These are phyloP conservation scores for Elaeagnus macrophylla DNA, from an alignment of 306 rosid genomes.

Conservation along the genomic window DNA sequence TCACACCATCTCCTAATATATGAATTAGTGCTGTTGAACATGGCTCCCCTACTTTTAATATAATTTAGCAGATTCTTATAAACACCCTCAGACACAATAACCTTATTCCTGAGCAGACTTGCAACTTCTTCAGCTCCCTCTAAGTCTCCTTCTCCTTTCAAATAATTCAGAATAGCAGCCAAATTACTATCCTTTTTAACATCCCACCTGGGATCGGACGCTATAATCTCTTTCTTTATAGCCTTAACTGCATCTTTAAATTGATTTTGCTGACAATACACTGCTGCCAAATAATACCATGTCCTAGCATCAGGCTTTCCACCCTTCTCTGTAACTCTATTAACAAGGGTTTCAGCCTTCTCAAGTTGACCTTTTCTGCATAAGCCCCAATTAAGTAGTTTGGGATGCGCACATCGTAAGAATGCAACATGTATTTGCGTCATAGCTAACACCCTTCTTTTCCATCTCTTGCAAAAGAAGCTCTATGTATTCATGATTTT, in stretches of 20 bases:
- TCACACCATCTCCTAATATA: neutral
- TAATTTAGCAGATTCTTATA: conserved; percentile 10
- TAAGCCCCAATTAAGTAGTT: conserved; percentile 16
- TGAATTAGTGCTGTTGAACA: neutral
- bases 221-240: conserved; percentile 11
- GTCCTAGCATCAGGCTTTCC: conserved; percentile 5
- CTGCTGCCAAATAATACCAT: conserved; percentile 13
- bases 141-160: conserved; percentile 16
- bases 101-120: conserved; percentile 7
- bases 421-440: conserved; percentile 15
- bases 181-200: conserved; percentile 4
- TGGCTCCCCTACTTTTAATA: conserved; percentile 1
- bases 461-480: conserved; percentile 21
- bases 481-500: conserved; percentile 17
- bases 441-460: conserved; percentile 6
- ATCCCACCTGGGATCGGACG: conserved; percentile 6
- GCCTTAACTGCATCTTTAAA: conserved; percentile 12
- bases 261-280: conserved; percentile 4
- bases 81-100: neutral
- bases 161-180: conserved; percentile 10
- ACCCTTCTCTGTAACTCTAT: conserved; percentile 1
- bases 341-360: conserved; percentile 19
- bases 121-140: conserved; percentile 12
- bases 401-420: conserved; percentile 19
- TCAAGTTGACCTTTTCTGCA: conserved; percentile 19